Evolutionary conservation across 2,329 filamentous ascomycete genomes (phyloP), one percentile per base, ranked within the genome.

Genomic region (Colletotrichum lindemuthianum): DNA sequence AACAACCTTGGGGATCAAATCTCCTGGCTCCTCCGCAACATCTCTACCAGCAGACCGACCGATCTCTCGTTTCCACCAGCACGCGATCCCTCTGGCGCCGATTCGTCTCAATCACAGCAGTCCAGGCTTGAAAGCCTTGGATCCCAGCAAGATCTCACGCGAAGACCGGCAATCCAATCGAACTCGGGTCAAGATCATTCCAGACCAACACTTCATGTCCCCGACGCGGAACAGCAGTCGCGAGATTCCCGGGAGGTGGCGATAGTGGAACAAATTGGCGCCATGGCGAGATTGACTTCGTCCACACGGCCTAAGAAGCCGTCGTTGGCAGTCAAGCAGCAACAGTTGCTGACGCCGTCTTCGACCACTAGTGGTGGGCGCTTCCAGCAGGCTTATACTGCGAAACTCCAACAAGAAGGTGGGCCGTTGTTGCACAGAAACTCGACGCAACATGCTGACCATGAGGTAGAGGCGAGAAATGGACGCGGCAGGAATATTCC

Each of bases 1-100:
- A 87, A 88, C 77, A 88, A 88, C 72, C 80, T 88, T 65, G 74
- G 76, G 70, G 81, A 85, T 72, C 84, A 88, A 73, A 77, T 88
- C 70, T 78, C 82, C 70, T 88, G 86, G 86, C 78, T 88, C 71
- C 72, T 86, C 70, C 78, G 79, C 70, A 83, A 85, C 74, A 74
- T 78, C 70, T 72, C 76, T 60, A 72, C 76, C 70, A 75, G 75
- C 69, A 77, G 75, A 72, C 78, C 79, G 53, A 63, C 77, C 76
- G 61, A 74, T 72, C 66, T 77, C 76, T 68, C 74, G 76, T 60
- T 74, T 75, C 67, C 77, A 81, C 43, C 77, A 70, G 49, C 69
- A 67, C 52, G 68, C 66, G 63, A 72, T 70, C 67, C 71, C 67
- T 57, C 69, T 63, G 32, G 70, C 68, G 32, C 49, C 53, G 33